Conservation (phyloP, 257 asterid species). For the Penstemon newberryi region DNA sequence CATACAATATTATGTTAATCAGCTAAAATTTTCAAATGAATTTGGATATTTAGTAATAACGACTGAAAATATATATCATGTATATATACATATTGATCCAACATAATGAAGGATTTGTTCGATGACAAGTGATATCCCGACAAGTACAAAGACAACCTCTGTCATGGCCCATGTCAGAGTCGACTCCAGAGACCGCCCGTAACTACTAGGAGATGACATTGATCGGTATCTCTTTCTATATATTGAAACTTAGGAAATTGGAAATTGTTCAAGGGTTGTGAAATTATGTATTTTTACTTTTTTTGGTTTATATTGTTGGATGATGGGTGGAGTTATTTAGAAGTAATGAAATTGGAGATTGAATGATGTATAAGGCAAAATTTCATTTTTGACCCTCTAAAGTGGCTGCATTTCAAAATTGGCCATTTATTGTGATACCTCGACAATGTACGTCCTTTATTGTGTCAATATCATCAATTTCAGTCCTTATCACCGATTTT, state of each 20-base stretch:
- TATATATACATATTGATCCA: conserved; percentile 43
- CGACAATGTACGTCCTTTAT: too few relatives aligned
- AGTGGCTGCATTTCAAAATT: too few relatives aligned
- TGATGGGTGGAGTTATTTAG: not conserved
- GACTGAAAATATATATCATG: not conserved
- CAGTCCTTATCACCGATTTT: too few relatives aligned
- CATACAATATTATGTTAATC: too few relatives aligned
- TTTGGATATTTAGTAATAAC: too few relatives aligned
- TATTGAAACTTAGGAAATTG: too few relatives aligned
- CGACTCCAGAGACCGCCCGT: conserved; percentile 58
- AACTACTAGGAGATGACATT: conserved; percentile 17
- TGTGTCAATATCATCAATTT: too few relatives aligned
- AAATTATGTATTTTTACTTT: not conserved
- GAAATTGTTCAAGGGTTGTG: too few relatives aligned
- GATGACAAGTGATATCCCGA: conserved; percentile 56
- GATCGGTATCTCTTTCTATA: too few relatives aligned
- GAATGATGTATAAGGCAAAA: not conserved
- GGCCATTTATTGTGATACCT: too few relatives aligned
- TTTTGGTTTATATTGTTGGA: not conserved
- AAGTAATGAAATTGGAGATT: not conserved
- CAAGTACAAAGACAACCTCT: conserved; percentile 62
- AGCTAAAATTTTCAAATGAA: too few relatives aligned
- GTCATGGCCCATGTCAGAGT: conserved; percentile 92
- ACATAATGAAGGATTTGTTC: conserved; percentile 52
- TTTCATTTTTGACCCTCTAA: too few relatives aligned